Evolutionary conservation across 2,329 filamentous ascomycete species (phyloP), one percentile per base, ranked within the genome.

Genomic region (Penicillium frequentans): DNA sequence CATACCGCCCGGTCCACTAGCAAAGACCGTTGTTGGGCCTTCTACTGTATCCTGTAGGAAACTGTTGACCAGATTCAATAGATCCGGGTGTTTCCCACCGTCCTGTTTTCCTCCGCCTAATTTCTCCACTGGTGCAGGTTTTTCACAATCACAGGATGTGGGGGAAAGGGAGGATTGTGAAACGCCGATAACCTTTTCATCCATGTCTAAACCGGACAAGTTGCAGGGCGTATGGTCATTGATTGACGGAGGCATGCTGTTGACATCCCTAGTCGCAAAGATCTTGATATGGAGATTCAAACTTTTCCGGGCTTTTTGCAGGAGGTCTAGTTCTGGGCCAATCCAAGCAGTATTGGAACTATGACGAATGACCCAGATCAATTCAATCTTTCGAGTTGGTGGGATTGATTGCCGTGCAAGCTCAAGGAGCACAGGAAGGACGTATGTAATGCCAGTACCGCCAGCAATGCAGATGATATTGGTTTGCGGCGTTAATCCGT

Each of bases 281-380:
- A 48, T 31, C 3, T 19, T 27, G 27, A 48, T 33, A 10, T 42
- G 10, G 19, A 42, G 39, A 23, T 42, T 42, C 39, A 23, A 42
- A 13, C 10, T 13, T 42, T 42, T 23, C 10, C 39, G 39, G 10
- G 10, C 39, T 23, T 23, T 42, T 42, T 23, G 19, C 19, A 31
- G 3, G 39, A 81, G 77, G 52, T 69, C 75, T 11, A 90, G 72
- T 68, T 90, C 87, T 6, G 75, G 66, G 26, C 74, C 71, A 10
- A 89, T 75, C 86, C 87, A 90, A 21, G 78, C 74, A 16, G 84
- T 70, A 59, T 89, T 83, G 7, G 71, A 68, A 7, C 74, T 74
- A 42, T 82, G 80, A 14, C 86, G 79, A 37, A 90, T 77, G 1
- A 83, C 82, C 87, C 87, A 90, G 55, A 89, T 75, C n/a, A 90